A percentile compares a stretch with the other conserved stretches of the same genome.
Conservation (phyloP, 2,329 filamentous ascomycete genomes). For the Neofusicoccum ribis region DNA sequence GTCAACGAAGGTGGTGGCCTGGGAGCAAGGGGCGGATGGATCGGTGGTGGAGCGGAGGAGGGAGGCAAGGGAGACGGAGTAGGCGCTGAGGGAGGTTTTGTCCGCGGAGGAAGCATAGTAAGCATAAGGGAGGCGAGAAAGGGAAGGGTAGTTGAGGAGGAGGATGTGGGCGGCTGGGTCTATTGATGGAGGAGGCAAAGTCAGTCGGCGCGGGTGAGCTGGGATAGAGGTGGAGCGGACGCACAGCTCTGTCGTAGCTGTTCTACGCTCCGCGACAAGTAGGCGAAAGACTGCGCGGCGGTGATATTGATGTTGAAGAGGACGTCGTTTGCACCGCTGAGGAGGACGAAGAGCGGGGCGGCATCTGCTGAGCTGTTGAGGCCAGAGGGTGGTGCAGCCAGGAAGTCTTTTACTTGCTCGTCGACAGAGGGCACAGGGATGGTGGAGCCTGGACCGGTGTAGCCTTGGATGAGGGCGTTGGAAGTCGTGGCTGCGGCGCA, state of each 20-base stretch:
- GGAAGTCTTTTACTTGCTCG: conserved; percentile 18
- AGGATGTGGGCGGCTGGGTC: neutral
- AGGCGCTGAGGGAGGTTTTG: neutral
- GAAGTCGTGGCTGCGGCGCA: conserved; percentile 2
- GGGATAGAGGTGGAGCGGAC: neutral
- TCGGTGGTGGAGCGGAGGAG: neutral
- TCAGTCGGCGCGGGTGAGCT: neutral
- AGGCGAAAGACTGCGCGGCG: neutral
- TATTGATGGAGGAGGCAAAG: neutral
- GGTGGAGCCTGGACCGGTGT: conserved; percentile 3
- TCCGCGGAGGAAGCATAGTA: neutral
- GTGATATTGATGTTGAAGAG: conserved; percentile 15
- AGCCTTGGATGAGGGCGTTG: conserved; percentile 19
- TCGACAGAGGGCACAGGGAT: conserved; percentile 14
- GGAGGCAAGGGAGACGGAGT: neutral
- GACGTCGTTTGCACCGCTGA: conserved; percentile 14
- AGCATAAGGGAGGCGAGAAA: conserved; percentile 2
- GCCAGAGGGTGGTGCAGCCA: neutral
- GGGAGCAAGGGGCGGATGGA: neutral
- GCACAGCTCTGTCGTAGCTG: neutral
- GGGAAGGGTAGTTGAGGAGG: neutral
- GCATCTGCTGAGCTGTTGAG: neutral
- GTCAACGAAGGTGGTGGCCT: conserved; percentile 8
- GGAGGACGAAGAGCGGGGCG: neutral
- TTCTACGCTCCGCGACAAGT: neutral